Evolutionary conservation across 345 rosid genomes (phyloP).

Genomic region (Bruguiera parviflora): DNA sequence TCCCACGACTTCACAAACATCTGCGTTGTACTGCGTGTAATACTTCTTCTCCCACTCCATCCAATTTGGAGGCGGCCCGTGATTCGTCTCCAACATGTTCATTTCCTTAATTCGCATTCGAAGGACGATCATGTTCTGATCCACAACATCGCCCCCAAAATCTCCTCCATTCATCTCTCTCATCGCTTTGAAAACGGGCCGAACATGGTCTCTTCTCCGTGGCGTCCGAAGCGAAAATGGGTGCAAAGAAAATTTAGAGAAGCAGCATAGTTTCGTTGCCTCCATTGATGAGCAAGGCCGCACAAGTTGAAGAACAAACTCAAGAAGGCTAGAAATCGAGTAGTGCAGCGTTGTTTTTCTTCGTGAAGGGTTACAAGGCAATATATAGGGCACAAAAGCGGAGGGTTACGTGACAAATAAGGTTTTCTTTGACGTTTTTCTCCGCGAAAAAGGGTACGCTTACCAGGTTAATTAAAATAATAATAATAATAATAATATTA

Average conservation of each 20-base stretch:
- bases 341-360: neutral
- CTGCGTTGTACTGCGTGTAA: slow-evolving; percentile 21
- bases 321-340: neutral
- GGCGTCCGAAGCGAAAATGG: neutral
- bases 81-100: slow-evolving; percentile 30
- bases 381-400: neutral
- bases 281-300: neutral
- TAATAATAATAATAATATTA: no score
- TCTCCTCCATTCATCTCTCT: slow-evolving; percentile 8
- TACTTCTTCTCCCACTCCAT: slow-evolving; percentile 50
- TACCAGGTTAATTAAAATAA: no score
- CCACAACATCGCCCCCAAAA: slow-evolving; percentile 22
- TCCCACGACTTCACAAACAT: slow-evolving; percentile 31
- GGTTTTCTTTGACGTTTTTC: neutral
- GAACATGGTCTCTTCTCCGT: neutral
- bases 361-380: neutral
- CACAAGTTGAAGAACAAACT: neutral
- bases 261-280: slow-evolving; percentile 1
- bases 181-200: neutral
- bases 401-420: neutral
- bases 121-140: slow-evolving; percentile 35
- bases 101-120: slow-evolving; percentile 39
- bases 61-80: slow-evolving; percentile 37
- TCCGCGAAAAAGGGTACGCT: no score
- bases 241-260: neutral